Evolutionary conservation across 2,329 filamentous ascomycete genomes (phyloP).

Genomic region (Cryphonectria carpinicola): DNA sequence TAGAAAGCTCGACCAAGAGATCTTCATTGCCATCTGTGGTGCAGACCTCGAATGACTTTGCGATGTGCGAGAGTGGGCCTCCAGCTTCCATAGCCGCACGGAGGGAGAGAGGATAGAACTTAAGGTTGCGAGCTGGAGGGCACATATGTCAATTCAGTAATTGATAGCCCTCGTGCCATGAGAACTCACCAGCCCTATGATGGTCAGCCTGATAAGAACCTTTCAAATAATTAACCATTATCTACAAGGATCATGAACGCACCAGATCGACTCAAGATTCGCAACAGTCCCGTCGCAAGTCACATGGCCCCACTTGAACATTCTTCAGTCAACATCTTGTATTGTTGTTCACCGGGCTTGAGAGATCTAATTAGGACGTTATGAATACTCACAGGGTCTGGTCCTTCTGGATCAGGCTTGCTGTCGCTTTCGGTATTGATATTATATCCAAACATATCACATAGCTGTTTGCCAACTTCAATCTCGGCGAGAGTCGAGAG

Average conservation of each 20-base stretch:
- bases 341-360: not conserved
- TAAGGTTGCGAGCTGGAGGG: conserved; percentile 44
- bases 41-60: conserved; percentile 39
- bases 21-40: conserved; percentile 37
- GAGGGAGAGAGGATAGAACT: conserved; percentile 43
- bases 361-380: not conserved
- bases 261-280: conserved; percentile 53
- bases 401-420: conserved; percentile 30
- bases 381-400: not conserved
- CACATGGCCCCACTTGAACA: conserved; percentile 47
- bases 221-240: not conserved
- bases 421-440: conserved; percentile 31
- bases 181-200: conserved; percentile 14
- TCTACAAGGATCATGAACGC: conserved; percentile 33
- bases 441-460: conserved; percentile 50
- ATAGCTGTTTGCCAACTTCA: conserved; percentile 49
- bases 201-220: not conserved
- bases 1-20: conserved; percentile 34
- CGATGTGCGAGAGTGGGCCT: conserved; percentile 37
- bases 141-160: not conserved
- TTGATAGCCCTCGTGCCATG: not conserved
- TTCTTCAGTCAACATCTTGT: not conserved
- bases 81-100: conserved; percentile 25
- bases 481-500: conserved; percentile 49
- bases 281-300: conserved; percentile 51